Conservation (phyloP, 345 rosid genomes). For the Lumnitzera littorea region DNA sequence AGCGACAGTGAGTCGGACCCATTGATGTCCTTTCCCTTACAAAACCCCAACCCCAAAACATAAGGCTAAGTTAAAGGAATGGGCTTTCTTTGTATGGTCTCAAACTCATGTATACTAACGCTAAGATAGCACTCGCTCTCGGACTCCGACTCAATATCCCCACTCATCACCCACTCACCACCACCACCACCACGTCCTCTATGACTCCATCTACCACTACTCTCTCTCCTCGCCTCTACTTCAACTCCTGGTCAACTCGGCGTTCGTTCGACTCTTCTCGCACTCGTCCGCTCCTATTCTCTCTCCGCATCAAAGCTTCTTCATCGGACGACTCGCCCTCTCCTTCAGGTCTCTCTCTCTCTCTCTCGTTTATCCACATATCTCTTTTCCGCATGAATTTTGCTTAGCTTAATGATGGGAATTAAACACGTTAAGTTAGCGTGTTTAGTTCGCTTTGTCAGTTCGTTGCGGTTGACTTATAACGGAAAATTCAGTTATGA, state of each 20-base stretch:
- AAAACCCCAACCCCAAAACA: too few relatives aligned
- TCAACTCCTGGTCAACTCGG: conserved; percentile 26
- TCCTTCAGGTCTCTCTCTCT: conserved; percentile 29
- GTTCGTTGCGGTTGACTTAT: too few relatives aligned
- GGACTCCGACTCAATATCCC: conserved; percentile 16
- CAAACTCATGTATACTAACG: conserved; percentile 28
- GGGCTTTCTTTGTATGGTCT: conserved; percentile 33
- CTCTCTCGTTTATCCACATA: not conserved
- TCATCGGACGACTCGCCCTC: conserved; percentile 33
- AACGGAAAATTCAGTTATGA: too few relatives aligned
- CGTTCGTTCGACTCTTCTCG: conserved; percentile 30
- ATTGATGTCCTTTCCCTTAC: too few relatives aligned
- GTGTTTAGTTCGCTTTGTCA: too few relatives aligned
- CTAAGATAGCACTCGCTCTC: conserved; percentile 21
- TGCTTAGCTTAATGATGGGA: too few relatives aligned
- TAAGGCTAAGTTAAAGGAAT: too few relatives aligned
- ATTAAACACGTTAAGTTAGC: too few relatives aligned
- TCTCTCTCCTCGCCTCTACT: conserved; percentile 36
- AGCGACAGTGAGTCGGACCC: too few relatives aligned
- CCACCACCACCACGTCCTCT: conserved; percentile 18
- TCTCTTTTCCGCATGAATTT: not conserved
- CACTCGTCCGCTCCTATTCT: conserved; percentile 19
- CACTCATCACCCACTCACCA: conserved; percentile 7
- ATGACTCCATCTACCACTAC: conserved; percentile 11
- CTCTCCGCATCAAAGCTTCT: conserved; percentile 61